Conservation (phyloP, 2,329 filamentous ascomycete species). For the Didymella segeticola region DNA sequence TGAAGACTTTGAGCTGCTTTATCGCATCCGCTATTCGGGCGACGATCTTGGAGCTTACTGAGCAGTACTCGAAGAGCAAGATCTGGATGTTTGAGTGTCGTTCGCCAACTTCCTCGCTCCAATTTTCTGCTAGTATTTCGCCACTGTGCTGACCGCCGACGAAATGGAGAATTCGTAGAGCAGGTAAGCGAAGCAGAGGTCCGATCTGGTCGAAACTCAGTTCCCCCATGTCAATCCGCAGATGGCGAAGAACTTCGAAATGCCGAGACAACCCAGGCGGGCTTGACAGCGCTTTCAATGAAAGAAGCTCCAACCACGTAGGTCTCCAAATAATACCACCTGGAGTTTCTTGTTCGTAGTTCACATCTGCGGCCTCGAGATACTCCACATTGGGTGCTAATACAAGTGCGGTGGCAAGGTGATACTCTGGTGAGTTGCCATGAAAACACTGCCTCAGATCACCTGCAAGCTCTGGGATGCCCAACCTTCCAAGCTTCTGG, state of each 20-base stretch:
- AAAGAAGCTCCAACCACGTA: neutral
- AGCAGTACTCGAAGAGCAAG: neutral
- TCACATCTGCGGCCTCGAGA: constrained; percentile 5
- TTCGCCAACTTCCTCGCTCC: neutral
- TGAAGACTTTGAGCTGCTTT: neutral
- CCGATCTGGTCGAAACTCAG: neutral
- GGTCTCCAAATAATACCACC: neutral
- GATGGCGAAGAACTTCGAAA: neutral
- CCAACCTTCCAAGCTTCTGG: constrained; percentile 7
- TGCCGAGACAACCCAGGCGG: neutral
- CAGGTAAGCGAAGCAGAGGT: neutral
- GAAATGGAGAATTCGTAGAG: neutral
- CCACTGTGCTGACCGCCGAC: neutral
- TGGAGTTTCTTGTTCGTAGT: neutral
- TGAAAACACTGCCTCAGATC: neutral
- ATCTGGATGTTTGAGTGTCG: neutral
- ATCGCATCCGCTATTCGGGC: neutral
- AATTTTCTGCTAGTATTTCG: neutral
- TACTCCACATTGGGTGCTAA: constrained; percentile 5
- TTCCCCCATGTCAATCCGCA: neutral
- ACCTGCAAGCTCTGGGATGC: neutral
- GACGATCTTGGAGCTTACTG: neutral
- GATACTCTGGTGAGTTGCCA: neutral
- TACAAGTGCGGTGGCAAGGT: constrained; percentile 5
- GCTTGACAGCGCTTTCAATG: neutral